Conservation (phyloP, 2,329 filamentous ascomycete species). For the Metarhizium brunneum region DNA sequence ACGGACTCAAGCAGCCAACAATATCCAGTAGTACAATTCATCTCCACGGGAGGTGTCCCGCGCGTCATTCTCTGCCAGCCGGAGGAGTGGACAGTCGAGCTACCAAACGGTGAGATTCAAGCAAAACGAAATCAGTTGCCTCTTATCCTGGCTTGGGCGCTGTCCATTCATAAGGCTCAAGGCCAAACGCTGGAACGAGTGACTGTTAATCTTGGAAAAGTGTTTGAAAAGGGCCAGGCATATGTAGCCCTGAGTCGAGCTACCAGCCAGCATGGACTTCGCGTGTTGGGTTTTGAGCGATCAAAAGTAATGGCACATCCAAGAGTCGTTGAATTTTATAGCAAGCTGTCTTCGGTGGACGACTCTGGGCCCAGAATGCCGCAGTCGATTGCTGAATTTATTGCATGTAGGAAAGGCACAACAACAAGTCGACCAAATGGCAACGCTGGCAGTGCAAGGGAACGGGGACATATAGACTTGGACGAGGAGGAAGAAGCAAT, state of each 20-base stretch:
- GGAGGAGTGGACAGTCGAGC: slow-evolving; percentile 92
- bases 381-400: slow-evolving; percentile 30
- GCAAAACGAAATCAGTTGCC: slow-evolving; percentile 77
- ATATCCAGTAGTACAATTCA: slow-evolving; percentile 81
- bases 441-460: slow-evolving; percentile 9
- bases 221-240: slow-evolving; percentile 96
- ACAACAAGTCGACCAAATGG: not conserved
- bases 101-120: slow-evolving; percentile 90
- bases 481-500: slow-evolving; percentile 43
- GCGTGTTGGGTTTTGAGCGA: slow-evolving; percentile 82
- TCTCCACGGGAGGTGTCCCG: slow-evolving; percentile 60
- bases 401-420: slow-evolving; percentile 24
- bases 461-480: slow-evolving; percentile 17
- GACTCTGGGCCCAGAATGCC: slow-evolving; percentile 21
- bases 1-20: slow-evolving; percentile 41
- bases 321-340: slow-evolving; percentile 77
- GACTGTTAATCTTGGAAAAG: slow-evolving; percentile 82
- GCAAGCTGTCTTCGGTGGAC: slow-evolving; percentile 64
- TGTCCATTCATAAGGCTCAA: slow-evolving; percentile 97
- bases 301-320: slow-evolving; percentile 91
- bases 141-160: slow-evolving; percentile 89
- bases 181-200: slow-evolving; percentile 90
- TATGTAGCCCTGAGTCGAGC: slow-evolving; percentile 95
- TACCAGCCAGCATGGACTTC: slow-evolving; percentile 75
- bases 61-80: slow-evolving; percentile 64